A percentile compares a stretch with the other conserved stretches of the same genome.
These are phyloP conservation scores for Cyberlindnera xishuangbannaensis DNA, from an alignment of 805 yeast genomes.

Conservation along the genomic window DNA sequence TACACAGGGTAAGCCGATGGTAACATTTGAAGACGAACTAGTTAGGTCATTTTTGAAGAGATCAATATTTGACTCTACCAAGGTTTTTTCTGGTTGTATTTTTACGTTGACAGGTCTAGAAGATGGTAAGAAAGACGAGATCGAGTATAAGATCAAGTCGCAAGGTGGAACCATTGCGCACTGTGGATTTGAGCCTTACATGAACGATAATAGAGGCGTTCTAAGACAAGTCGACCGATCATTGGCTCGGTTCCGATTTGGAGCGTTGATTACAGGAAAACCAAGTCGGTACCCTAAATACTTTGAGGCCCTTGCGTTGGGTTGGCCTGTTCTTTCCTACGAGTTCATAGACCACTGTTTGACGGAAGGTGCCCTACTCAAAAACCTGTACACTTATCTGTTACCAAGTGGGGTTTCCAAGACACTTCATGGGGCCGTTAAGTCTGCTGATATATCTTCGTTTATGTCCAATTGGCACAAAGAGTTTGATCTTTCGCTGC, in stretches of 20 bases:
- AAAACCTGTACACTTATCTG: constrained; percentile 36
- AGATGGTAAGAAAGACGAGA: constrained; percentile 25
- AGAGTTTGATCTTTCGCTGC: constrained; percentile 32
- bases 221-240: constrained; percentile 8
- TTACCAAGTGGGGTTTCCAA: constrained; percentile 70
- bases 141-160: constrained; percentile 30
- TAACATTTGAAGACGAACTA: constrained; percentile 12
- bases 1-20: constrained; percentile 2
- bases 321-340: constrained; percentile 79
- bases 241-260: constrained; percentile 38
- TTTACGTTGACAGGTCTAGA: constrained; percentile 35
- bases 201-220: constrained; percentile 3
- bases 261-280: constrained; percentile 50
- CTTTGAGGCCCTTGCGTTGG: constrained; percentile 68
- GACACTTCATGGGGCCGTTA: constrained; percentile 32
- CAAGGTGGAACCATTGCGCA: constrained; percentile 40
- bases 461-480: constrained; percentile 35
- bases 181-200: constrained; percentile 26
- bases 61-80: constrained; percentile 1
- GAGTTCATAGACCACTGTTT: constrained; percentile 49
- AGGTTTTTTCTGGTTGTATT: constrained; percentile 26
- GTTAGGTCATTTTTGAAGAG: neutral
- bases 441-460: constrained; percentile 42
- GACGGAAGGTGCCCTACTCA: constrained; percentile 22
- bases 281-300: constrained; percentile 68